Base-by-base conservation (phyloP, 2,329 filamentous ascomycete species). In the Pestalotiopsis sp. region DNA sequence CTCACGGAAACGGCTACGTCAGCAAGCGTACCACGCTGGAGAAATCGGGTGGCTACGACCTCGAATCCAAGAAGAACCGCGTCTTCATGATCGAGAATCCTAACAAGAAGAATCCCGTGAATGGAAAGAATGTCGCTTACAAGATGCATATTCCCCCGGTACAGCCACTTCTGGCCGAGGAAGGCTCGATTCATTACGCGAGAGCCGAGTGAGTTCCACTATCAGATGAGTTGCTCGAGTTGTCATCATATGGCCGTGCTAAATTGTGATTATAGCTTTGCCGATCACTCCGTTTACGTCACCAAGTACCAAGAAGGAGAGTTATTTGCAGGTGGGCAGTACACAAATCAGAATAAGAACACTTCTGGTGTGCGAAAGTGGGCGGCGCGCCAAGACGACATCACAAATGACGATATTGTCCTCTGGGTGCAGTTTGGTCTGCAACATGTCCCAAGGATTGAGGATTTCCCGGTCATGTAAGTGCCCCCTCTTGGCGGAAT, bases 21-120 rank as follows among this genome's bases (percentile, higher is more conserved):
- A 23, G 20, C 38, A 65, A 49, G n/a, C 66, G 84, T 71, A 85
- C 82, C 0, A 75, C 79, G 2, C 77, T 89, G 27, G 78, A 79
- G 4, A 80, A 77, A 23, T 82, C 82, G 0, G 70, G 76, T 0
- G 80, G 80, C 14, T 78, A 84, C 9, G 83, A 83, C 56, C 83
- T 83, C 0, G 83, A 81, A 62, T 81, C 82, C 4, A 71, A 76
- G 59, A 80, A 80, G 68, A 84, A 85, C 58, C 77, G 79, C 23
- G 69, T 74, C 36, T 80, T 80, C 74, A 81, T 80, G 65, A 77
- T 81, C 27, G 70, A 79, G 61, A 82, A 81, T 57, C 74, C 76
- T 20, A 73, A 72, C 14, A 71, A 72, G 20, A 68, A 72, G 4
- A 83, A 82, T 67, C 73, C 73, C 2, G 76, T 78, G 13, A 79